Base-by-base conservation (phyloP, 805 yeast species). In the Saccharomycopsis capsularis region DNA sequence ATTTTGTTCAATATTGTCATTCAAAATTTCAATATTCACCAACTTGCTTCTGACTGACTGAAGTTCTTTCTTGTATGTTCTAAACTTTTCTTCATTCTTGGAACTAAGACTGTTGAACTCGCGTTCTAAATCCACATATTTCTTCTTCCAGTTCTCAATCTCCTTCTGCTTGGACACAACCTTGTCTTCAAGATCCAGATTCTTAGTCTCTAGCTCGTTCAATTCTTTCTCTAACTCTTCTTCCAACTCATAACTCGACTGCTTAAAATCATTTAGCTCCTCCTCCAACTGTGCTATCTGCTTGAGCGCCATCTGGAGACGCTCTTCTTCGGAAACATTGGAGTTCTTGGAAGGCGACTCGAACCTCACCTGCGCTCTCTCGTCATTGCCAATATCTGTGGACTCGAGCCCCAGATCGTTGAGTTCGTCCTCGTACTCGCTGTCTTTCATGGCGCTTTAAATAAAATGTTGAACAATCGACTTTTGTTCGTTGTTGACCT, bases 201-300 rank as follows among this genome's bases (percentile, higher is more conserved):
- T 63, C 18, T 57, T 56, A n/a, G 34, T 42, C 23, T 68, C 69
- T 21, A 66, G 49, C 22, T 60, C 66, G n/a, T 56, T 65, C 32
- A 69, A 57, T 51, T 73, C 76, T 47, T 63, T 61, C 57, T 73
- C 78, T 30, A 73, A 59, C 46, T 71, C 77, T 36, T 59, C 60
- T 55, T 73, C 77, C 35, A 73, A 59, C 53, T 72, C 78, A 42
- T 64, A 60, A 40, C 74, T 68, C 4, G 74, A 68, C 21, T 57
- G 61, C 50, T 69, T 70, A 49, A 73, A 70, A 54, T 73, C 77
- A 19, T 58, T 61, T 18, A 73, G 57, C 54, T 71, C 75, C 4
- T 54, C 54, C 55, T 69, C 74, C 13, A 72, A 61, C 55, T 67
- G 68, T 25, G 61, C 63, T 18, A 71, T 65, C 42, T 70, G 70